These are phyloP conservation scores for Globisporangium ultimum DNA, from an alignment of 352 stramenopile species.

Conservation along the genomic window DNA sequence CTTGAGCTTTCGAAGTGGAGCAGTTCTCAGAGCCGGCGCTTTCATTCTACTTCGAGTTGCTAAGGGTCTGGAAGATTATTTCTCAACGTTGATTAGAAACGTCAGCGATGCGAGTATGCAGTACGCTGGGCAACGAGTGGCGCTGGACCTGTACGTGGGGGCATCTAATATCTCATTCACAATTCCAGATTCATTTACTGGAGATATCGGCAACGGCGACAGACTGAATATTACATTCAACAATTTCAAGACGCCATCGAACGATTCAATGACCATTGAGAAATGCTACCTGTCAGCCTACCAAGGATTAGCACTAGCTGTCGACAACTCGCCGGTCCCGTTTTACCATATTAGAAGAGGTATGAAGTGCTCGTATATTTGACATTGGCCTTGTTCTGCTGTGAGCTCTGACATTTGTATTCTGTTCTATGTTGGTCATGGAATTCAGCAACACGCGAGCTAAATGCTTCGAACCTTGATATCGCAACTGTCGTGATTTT, in stretches of 20 bases:
- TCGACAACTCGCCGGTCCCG: conserved; percentile 54
- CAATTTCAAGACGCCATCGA: conserved; percentile 61
- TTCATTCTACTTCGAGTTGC: conserved; percentile 75
- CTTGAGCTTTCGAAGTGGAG: conserved; percentile 59
- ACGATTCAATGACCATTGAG: conserved; percentile 55
- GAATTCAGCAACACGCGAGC: conserved; percentile 31
- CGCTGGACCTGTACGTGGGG: conserved; percentile 47
- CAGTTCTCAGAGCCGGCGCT: conserved; percentile 44
- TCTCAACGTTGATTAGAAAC: conserved; percentile 51
- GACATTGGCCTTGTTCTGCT: background rate
- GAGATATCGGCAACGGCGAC: conserved; percentile 77
- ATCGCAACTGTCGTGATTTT: conserved; percentile 72
- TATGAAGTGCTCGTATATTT: conserved; percentile 1
- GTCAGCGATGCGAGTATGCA: conserved; percentile 44
- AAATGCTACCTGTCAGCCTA: conserved; percentile 74
- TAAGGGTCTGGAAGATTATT: conserved; percentile 46
- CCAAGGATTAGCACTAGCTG: conserved; percentile 42
- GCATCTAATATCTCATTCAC: conserved; percentile 69
- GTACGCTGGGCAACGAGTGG: conserved; percentile 22
- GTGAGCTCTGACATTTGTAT: background rate
- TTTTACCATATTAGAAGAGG: conserved; percentile 41
- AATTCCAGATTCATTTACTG: conserved; percentile 54
- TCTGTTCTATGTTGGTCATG: background rate
- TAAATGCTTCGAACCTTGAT: conserved; percentile 62
- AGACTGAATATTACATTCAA: conserved; percentile 56